Evolutionary conservation across 352 stramenopile genomes (phyloP), one percentile per base, ranked within the genome.

Genomic region (Pythium angustatum): DNA sequence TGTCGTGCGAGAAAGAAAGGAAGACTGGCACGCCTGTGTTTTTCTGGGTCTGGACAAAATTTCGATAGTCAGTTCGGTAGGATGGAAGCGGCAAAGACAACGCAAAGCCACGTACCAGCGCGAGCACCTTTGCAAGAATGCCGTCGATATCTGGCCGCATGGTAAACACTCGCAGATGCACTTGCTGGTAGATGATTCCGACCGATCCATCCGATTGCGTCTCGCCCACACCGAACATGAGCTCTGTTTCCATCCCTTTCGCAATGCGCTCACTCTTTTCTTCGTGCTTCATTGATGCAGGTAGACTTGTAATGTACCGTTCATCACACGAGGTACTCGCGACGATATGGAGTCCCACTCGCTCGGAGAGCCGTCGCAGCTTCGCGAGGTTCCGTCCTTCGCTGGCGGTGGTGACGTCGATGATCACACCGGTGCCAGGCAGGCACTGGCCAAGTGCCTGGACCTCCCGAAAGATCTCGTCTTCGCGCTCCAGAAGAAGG

Each of bases 381-480:
- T 67, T 64, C 1, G 26, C 53, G 9, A 68, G 17, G 27, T 88
- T 76, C 3, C 81, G 76, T n/a, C 76, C 78, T 65, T 92, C 81
- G 14, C 57, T 49, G 10, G 71, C 66, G 14, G 81, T 53, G 6
- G 83, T 79, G 28, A 88, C 70, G 56, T 90, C 81, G 15, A 92
- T 64, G 12, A 92, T 47, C 30, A 89, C 28, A 33, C 58, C 22
- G 65, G 33, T 58, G 28, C 66, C 56, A 2, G 62, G 21, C 33
- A 21, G 6, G 2, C n/a, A 17, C 27, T 49, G 15, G 2, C 62
- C 33, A 19, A 92, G 45, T 15, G 41, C 54, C 31, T 92, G 71
- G 1, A 92, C 56, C 55, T 94, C 85, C 36, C 81, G 73, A 52
- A 88, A 90, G n/a, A 82, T 77, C 63, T 91, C 79, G 70, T 90